Base-by-base conservation (phyloP, 2,329 filamentous ascomycete species). In the Epichloe amarillans region DNA sequence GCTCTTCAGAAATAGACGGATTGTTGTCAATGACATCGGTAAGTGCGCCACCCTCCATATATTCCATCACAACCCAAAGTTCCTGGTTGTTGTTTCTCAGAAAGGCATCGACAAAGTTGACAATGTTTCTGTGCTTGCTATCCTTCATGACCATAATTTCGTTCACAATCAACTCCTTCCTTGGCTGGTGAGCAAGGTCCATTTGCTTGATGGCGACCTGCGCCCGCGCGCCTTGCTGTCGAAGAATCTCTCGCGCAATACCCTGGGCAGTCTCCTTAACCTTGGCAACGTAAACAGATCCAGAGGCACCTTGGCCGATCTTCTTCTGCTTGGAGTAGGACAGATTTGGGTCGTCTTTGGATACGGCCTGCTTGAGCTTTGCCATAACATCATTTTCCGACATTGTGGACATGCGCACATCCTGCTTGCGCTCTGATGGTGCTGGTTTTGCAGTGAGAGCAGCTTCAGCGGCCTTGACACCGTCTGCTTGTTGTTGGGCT, bases 131-230 rank as follows among this genome's bases (percentile, higher is more conserved):
- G 68, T 98, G 93, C 65, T 90, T 87, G 74, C 88, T 95, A 71
- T 98, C 93, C 73, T 97, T 96, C 93, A 98, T 98, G 53, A 98
- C 93, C 72, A 98, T 94, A 63, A 98, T 98, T 64, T 98, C 93
- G 67, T 98, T 98, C 49, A 98, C 93, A 63, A 98, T 98, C 62
- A 98, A 73, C 69, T 98, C 93, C 75, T 98, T 98, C 53, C 93
- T 80, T 46, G 93, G 93, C 68, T 98, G 93, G 64, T 95, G 93
- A 47, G 91, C 88, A 51, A 98, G 79, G 71, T 98, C 93, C 93
- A 98, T 98, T 72, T 98, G 93, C 73, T 98, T 98, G 66, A 98
- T 98, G 41, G 93, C 93, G 55, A 98, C 93, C 65, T 96, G 88
- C 47, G 88, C 88, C 56, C 87, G 82, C 47, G 80, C 75, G 12